Evolutionary conservation across 2,329 filamentous ascomycete species (phyloP).

Genomic region (Penicillium sp.): DNA sequence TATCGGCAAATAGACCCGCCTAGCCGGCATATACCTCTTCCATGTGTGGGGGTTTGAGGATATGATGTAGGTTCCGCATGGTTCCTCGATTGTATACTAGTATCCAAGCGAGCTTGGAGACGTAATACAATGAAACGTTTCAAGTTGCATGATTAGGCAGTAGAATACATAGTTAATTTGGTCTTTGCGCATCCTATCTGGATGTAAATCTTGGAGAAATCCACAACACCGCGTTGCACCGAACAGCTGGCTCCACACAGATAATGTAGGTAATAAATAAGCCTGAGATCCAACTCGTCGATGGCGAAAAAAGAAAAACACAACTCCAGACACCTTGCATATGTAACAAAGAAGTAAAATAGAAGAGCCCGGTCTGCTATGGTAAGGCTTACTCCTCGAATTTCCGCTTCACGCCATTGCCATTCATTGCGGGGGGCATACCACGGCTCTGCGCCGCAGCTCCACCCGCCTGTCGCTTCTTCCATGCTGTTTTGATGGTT

Average conservation of each 20-base stretch:
- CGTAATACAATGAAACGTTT: too few species aligned
- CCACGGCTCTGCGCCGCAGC: conserved; percentile 30
- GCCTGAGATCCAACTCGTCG: neutral
- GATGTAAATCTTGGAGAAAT: neutral
- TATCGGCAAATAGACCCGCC: too few species aligned
- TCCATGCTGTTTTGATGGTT: conserved; percentile 80
- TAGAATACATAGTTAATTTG: neutral
- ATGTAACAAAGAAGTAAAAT: conserved; percentile 10
- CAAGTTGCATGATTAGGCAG: neutral
- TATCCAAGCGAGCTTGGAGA: too few species aligned
- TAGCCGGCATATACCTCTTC: too few species aligned
- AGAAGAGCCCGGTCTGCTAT: neutral
- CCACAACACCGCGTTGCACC: neutral
- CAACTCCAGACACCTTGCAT: conserved; percentile 27
- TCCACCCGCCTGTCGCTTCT: conserved; percentile 59
- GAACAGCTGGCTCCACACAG: neutral
- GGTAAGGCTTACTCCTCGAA: conserved; percentile 39
- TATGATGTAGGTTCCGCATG: too few species aligned
- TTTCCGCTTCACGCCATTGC: conserved; percentile 47
- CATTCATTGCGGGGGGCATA: conserved; percentile 33
- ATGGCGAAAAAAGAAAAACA: neutral
- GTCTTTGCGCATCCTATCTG: neutral
- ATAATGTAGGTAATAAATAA: neutral
- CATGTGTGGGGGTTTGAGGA: too few species aligned
- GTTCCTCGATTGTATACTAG: too few species aligned